A percentile compares a stretch with the other conserved stretches of the same genome.
Conservation (phyloP, 805 yeast genomes). For the Teunomyces gatunensis region DNA sequence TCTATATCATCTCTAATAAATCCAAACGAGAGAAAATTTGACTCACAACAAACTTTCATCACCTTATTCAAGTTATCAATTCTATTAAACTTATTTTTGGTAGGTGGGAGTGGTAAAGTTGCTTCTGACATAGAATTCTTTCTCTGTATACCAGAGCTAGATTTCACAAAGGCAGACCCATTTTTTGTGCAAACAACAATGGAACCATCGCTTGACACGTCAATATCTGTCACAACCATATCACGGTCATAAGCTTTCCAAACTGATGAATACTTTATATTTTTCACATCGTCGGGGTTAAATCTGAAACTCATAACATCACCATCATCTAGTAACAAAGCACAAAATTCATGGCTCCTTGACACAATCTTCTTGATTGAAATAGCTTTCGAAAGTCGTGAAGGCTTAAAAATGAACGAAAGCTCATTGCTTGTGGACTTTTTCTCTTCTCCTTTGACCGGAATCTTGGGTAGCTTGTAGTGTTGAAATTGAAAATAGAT, state of each 20-base stretch:
- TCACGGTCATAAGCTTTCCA: constrained; percentile 65
- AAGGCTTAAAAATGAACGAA: constrained; percentile 46
- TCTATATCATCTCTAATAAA: constrained; percentile 64
- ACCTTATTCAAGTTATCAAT: constrained; percentile 54
- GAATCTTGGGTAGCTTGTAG: constrained; percentile 43
- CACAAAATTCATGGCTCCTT: constrained; percentile 42
- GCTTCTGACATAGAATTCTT: constrained; percentile 33
- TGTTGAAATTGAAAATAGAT: constrained; percentile 58
- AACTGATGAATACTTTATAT: constrained; percentile 44
- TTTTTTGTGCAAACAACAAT: constrained; percentile 62
- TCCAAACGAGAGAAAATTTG: constrained; percentile 62
- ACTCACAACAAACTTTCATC: constrained; percentile 64
- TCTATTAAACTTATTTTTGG: constrained; percentile 50
- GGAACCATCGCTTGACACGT: constrained; percentile 65
- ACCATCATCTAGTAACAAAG: constrained; percentile 59
- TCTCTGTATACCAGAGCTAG: constrained; percentile 21
- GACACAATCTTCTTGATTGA: constrained; percentile 30
- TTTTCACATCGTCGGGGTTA: constrained; percentile 26
- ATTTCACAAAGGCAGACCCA: constrained; percentile 61
- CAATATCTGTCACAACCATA: constrained; percentile 63
- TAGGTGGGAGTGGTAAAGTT: constrained; percentile 27
- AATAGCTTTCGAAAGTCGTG: constrained; percentile 42
- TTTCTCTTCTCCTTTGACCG: constrained; percentile 34
- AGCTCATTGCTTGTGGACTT: constrained; percentile 40
- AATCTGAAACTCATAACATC: constrained; percentile 44